Base-by-base conservation (phyloP, 176 grass and related monocot species). In the Lolium rigidum region DNA sequence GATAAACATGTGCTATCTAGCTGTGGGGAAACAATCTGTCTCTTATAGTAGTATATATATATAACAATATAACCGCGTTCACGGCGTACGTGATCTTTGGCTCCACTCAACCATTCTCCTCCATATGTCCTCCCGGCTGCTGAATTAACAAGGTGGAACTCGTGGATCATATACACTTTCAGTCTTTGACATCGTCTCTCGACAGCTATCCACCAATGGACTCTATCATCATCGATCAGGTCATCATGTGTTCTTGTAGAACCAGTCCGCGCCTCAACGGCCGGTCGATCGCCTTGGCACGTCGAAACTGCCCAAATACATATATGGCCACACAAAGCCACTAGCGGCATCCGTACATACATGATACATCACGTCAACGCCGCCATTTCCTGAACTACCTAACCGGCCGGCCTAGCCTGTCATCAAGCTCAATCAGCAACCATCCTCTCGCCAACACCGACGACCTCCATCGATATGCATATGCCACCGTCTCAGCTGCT, bases 331-430 rank as follows among this genome's bases (percentile, higher is more conserved):
- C 72, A 28, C n/a, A n/a, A n/a, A 0, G 71, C 6, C 13, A 0
- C 6, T 65, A 17, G 7, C 25, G 1, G 7, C 0, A 49, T 26
- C 71, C 71, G 22, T 74, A 7, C 13, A 49, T 35, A 28, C 26
- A 28, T 28, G 26, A 35, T 35, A 35, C 31, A 35, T 35, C 72
- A 51, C 47, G 72, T 75, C 72, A 75, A 75, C 72, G 72, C 65
- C 65, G 31, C 72, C 71, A 31, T 28, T 5, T 50, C 47, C 46
- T 16, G 17, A 52, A 1, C 72, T 11, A 76, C 74, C 49, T 55
- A 76, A 31, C 71, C 46, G 3, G 3, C 22, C 4, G 22, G 26
- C 26, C 26, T 28, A 28, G 26, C 26, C 14, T 5, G 0, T 18
- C 72, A 74, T 17, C 22, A 28, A 28, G 25, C 74, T 55, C 74